phyloP scores from a whole-genome alignment of 352 stramenopile genomes.

The Aphanomyces astaci region DNA sequence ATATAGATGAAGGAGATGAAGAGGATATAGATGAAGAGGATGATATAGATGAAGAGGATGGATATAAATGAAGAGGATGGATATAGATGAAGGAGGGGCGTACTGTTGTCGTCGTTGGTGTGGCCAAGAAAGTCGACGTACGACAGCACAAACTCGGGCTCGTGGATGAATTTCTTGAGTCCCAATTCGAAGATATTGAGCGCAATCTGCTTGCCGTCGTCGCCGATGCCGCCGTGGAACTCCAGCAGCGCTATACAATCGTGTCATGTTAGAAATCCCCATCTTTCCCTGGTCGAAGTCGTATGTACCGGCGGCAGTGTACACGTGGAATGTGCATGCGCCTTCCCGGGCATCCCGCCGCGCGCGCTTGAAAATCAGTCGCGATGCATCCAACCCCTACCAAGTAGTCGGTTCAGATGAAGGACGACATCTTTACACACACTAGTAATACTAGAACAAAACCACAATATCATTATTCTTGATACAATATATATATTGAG shows the following conservation, averaged over 20 bases:
- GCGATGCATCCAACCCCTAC: conserved; percentile 57
- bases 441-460: too few species aligned
- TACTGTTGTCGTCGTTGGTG: conserved; percentile 86
- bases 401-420: too few species aligned
- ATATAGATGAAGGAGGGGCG: conserved; percentile 17
- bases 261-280: conserved; percentile 10
- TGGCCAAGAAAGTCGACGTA: conserved; percentile 83
- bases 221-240: conserved; percentile 80
- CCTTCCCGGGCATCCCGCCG: conserved; percentile 77
- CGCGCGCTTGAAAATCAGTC: conserved; percentile 71
- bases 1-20: too few species aligned
- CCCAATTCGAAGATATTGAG: conserved; percentile 86
- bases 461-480: too few species aligned
- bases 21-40: too few species aligned
- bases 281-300: neutral
- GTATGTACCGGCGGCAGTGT: conserved; percentile 57
- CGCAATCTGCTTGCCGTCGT: conserved; percentile 74
- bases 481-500: too few species aligned
- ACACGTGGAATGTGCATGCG: conserved; percentile 77
- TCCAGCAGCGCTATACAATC: conserved; percentile 53
- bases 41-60: too few species aligned
- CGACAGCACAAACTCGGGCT: conserved; percentile 72
- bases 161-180: conserved; percentile 83
- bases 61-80: too few species aligned
- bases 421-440: too few species aligned